Percentiles rank a stretch among this genome's conserved stretches.
phyloP scores from a whole-genome alignment of 1,284 basidiomycete species.

The Clitocybe nebularis region DNA sequence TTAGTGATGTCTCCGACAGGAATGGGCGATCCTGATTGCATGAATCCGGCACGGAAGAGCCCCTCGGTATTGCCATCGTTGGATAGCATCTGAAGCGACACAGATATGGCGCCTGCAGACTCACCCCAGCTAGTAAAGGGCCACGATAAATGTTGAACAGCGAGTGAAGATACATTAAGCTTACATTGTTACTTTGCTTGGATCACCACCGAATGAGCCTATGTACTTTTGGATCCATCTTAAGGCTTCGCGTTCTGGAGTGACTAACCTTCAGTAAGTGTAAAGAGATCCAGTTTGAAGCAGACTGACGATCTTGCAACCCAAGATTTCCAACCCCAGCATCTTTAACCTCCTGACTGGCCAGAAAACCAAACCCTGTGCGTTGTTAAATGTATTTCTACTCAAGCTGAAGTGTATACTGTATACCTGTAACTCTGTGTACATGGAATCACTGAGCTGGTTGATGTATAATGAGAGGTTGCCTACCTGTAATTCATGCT shows the following conservation, averaged over 20 bases:
- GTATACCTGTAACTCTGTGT: constrained; percentile 11
- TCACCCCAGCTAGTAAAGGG: constrained; percentile 44
- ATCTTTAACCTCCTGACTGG: constrained; percentile 40
- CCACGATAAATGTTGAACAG: background rate
- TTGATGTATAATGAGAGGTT: background rate
- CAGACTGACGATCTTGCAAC: constrained; percentile 42
- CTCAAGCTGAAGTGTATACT: too few relatives aligned
- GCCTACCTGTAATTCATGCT: constrained; percentile 47
- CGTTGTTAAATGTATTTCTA: constrained; percentile 50
- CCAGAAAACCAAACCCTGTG: constrained; percentile 38
- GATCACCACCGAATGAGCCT: constrained; percentile 58
- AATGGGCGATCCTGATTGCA: constrained; percentile 47
- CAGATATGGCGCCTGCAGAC: constrained; percentile 53
- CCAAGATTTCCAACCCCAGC: constrained; percentile 49
- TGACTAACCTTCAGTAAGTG: background rate
- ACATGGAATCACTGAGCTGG: too few relatives aligned
- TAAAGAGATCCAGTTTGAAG: background rate
- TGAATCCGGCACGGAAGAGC: constrained; percentile 48
- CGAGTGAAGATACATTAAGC: constrained; percentile 11
- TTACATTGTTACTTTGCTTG: constrained; percentile 52
- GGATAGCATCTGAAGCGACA: constrained; percentile 47
- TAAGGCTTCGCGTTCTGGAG: constrained; percentile 49
- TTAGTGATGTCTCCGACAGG: constrained; percentile 39
- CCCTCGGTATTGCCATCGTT: constrained; percentile 46
- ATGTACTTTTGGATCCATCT: constrained; percentile 69